phyloP scores from a whole-genome alignment of 176 grass and related monocot species.

The Rhipidocladum racemiflorum region DNA sequence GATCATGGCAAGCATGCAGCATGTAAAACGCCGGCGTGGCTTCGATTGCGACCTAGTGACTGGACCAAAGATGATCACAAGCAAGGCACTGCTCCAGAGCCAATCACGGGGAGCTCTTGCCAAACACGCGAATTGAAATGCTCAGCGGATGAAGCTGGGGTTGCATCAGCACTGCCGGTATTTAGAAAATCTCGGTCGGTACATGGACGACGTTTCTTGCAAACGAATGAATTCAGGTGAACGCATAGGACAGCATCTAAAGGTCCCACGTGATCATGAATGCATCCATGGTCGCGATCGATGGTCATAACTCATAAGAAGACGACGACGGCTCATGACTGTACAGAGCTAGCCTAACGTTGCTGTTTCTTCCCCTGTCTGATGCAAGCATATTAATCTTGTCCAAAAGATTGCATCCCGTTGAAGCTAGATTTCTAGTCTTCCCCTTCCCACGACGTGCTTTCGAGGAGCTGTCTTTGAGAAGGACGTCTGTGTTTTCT shows the following conservation, averaged over 20 bases:
- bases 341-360: not conserved
- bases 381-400: not conserved
- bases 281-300: not conserved
- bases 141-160: not conserved
- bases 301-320: slow-evolving; percentile 2
- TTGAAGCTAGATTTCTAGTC: not conserved
- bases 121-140: slow-evolving; percentile 6
- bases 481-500: slow-evolving; percentile 24
- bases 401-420: not conserved
- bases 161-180: not conserved
- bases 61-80: not conserved
- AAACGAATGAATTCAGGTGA: not conserved
- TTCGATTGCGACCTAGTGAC: slow-evolving; percentile 18
- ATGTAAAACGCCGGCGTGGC: slow-evolving; percentile 26
- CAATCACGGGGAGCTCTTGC: slow-evolving; percentile 17
- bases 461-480: slow-evolving; percentile 16
- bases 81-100: not conserved
- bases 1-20: slow-evolving; percentile 48
- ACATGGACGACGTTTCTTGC: not conserved
- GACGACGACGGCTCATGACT: not conserved
- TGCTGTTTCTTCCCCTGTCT: too few relatives aligned
- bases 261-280: slow-evolving; percentile 18
- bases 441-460: slow-evolving; percentile 5
- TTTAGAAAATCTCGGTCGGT: slow-evolving; percentile 10
- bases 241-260: not conserved